Evolutionary conservation across 495 filamentous ascomycete species (phyloP).

Genomic region (Podospora bellae-mahoneyi): DNA sequence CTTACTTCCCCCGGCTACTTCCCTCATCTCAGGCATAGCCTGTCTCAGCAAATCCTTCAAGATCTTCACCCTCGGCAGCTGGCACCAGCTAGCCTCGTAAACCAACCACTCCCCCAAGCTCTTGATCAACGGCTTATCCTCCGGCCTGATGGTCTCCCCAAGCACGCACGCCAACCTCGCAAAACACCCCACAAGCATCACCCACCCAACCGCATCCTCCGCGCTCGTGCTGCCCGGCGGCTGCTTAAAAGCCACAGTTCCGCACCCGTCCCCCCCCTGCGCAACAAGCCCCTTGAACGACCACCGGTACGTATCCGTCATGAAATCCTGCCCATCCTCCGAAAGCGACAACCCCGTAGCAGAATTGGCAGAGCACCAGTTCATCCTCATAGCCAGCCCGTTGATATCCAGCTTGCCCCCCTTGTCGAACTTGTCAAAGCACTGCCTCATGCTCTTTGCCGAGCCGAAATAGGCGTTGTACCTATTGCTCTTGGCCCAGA

Average conservation of each 20-base stretch:
- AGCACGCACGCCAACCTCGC: slow-evolving; percentile 24
- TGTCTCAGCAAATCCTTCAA: slow-evolving; percentile 21
- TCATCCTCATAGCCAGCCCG: slow-evolving; percentile 25
- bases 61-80: slow-evolving; percentile 16
- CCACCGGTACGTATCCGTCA: slow-evolving; percentile 28
- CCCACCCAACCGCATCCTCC: slow-evolving; percentile 25
- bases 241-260: slow-evolving; percentile 31
- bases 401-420: slow-evolving; percentile 4
- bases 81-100: slow-evolving; percentile 30
- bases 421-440: slow-evolving; percentile 19
- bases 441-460: slow-evolving; percentile 14
- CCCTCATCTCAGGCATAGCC: slow-evolving; percentile 13
- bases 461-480: slow-evolving; percentile 24
- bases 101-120: slow-evolving; percentile 36
- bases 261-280: slow-evolving; percentile 13
- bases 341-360: slow-evolving; percentile 26
- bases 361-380: slow-evolving; percentile 25
- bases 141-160: slow-evolving; percentile 17
- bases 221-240: slow-evolving; percentile 22
- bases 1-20: background rate
- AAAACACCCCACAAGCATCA: slow-evolving; percentile 31
- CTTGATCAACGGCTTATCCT: slow-evolving; percentile 17
- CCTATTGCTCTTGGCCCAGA: slow-evolving; percentile 34
- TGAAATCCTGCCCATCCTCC: slow-evolving; percentile 18
- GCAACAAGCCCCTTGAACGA: slow-evolving; percentile 21